A percentile compares a stretch with the other conserved stretches of the same genome.
These are phyloP conservation scores for Teratosphaeria destructans DNA, from an alignment of 2,329 filamentous ascomycete genomes.

Conservation along the genomic window DNA sequence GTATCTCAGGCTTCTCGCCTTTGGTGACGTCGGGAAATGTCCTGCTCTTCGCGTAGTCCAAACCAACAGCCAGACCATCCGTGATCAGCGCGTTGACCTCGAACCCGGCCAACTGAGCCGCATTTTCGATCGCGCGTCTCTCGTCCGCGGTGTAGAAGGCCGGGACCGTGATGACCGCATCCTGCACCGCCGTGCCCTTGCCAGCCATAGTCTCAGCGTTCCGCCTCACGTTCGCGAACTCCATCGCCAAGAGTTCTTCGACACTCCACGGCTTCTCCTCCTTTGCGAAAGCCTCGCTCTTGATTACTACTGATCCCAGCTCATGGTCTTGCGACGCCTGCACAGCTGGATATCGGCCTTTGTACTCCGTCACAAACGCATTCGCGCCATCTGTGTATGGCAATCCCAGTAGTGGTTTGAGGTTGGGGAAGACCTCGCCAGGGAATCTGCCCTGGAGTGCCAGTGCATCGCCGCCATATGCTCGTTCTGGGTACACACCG, in stretches of 20 bases:
- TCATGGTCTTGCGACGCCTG: conserved; percentile 50
- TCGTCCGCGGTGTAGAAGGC: conserved; percentile 85
- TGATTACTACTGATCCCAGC: conserved; percentile 66
- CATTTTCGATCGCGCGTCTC: conserved; percentile 72
- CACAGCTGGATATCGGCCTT: conserved; percentile 65
- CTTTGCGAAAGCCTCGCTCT: conserved; percentile 64
- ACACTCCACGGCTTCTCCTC: conserved; percentile 57
- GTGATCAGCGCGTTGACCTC: conserved; percentile 76
- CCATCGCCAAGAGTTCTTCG: conserved; percentile 92
- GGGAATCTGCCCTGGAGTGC: conserved; percentile 81
- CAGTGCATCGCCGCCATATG: conserved; percentile 85
- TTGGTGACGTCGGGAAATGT: conserved; percentile 78
- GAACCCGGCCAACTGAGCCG: conserved; percentile 78
- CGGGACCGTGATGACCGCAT: conserved; percentile 81
- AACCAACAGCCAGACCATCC: conserved; percentile 81
- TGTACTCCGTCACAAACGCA: conserved; percentile 58
- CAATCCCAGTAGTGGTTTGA: conserved; percentile 83
- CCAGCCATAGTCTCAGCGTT: conserved; percentile 81
- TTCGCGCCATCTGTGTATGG: conserved; percentile 37
- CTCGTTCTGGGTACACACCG: conserved; percentile 64
- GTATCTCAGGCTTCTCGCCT: conserved; percentile 76
- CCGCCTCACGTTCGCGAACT: conserved; percentile 79
- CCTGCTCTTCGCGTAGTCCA: conserved; percentile 89
- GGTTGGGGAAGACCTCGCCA: conserved; percentile 84
- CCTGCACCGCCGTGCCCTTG: conserved; percentile 60